Evolutionary conservation across 768 basidiomycete genomes (phyloP), one percentile per base, ranked within the genome.

Genomic region (Agaricus subrufescens): DNA sequence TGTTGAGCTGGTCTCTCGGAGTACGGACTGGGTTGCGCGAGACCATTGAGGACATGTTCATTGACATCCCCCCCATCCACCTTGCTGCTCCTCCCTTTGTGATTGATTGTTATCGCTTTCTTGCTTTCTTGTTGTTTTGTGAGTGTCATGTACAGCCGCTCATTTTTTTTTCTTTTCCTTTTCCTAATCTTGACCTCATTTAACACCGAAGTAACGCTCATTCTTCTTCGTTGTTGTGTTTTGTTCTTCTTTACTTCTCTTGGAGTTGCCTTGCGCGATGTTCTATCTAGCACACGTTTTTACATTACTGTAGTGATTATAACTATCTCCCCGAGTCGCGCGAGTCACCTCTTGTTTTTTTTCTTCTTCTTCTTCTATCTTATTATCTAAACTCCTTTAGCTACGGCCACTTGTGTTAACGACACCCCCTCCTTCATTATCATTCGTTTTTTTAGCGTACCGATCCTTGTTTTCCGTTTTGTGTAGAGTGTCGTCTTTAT

Each of bases 1-100:
- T 10, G 86, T 94, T 58, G 92, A 91, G 74, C 82, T 95, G 62
- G 89, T 86, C 63, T 83, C 87, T 53, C 81, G 91, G 58, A 91
- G 89, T 71, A 84, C 85, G 53, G 92, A 93, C 69, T 94, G 92
- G 91, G 82, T 94, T 37, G 79, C 85, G 30, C 80, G 88, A 61
- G 88, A 90, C 63, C 88, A 48, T 10, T 56, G 30, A 56, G 19
- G 48, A 19, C 10, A 15, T 19, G 37, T 9, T 34, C 30, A 31
- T 30, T 3, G 14, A 49, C 11, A 31, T 10, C 6, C 2, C 14
- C 40, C 37, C 63, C 71, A 54, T 23, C 31, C 10, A 40, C 11
- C 30, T 42, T 15, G 45, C 42, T 37, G 40, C 46, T 31, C n/a
- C 9, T 52, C 49, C 49, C 50, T 58, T 49, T 44, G 57, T 58